These are phyloP conservation scores for Maudiozyma pseudohumilis DNA, from an alignment of 805 yeast species.

Conservation along the genomic window DNA sequence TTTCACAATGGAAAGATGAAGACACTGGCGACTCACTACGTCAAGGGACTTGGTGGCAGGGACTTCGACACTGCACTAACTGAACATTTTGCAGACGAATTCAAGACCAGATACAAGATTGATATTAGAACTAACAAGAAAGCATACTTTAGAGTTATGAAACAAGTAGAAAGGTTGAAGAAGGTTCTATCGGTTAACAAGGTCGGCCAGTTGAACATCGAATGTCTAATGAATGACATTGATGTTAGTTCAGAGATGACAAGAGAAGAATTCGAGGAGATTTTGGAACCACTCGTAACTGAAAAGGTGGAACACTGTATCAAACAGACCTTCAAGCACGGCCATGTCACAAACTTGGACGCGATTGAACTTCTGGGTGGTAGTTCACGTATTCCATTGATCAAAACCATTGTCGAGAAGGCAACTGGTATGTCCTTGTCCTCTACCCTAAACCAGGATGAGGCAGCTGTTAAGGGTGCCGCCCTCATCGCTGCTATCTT, in stretches of 20 bases:
- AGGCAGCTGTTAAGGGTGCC: constrained; percentile 97
- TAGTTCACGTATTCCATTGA: constrained; percentile 89
- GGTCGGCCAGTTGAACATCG: constrained; percentile 86
- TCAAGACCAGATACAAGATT: constrained; percentile 83
- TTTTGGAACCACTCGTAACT: constrained; percentile 72
- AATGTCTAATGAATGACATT: constrained; percentile 93
- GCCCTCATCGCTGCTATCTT: constrained; percentile 82
- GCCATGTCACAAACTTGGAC: constrained; percentile 67
- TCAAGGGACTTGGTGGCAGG: constrained; percentile 96
- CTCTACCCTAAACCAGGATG: constrained; percentile 95
- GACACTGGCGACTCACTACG: constrained; percentile 80
- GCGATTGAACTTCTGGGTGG: constrained; percentile 95
- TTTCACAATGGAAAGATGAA: constrained; percentile 93
- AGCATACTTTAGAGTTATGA: constrained; percentile 84
- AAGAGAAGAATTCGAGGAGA: constrained; percentile 87
- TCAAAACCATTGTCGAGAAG: constrained; percentile 70
- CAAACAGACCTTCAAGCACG: constrained; percentile 69
- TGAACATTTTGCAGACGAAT: constrained; percentile 85
- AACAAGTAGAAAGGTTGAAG: constrained; percentile 87
- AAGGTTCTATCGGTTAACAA: constrained; percentile 92
- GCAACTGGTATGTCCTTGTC: constrained; percentile 77
- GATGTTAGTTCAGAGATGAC: constrained; percentile 83
- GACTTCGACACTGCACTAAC: constrained; percentile 88
- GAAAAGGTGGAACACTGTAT: constrained; percentile 66
- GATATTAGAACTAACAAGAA: constrained; percentile 84